Evolutionary conservation across 108 stramenopile genomes (phyloP), one percentile per base, ranked within the genome.

Genomic region (Nitzschia sp.): DNA sequence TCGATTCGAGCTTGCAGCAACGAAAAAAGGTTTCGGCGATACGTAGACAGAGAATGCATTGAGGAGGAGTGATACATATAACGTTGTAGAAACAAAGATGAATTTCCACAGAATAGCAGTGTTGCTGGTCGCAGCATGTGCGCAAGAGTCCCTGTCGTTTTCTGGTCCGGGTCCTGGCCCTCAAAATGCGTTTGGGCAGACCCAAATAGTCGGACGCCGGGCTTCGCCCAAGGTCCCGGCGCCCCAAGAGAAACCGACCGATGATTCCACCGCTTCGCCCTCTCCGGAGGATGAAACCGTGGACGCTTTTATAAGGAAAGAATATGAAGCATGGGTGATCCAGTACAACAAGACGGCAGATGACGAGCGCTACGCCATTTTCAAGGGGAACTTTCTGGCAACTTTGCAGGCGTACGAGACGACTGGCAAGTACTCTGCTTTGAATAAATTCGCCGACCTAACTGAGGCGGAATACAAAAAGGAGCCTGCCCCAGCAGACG

Each of bases 391-490:
- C 28, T 69, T 69, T 30, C 27, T 59, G 8, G 2, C 5, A 11
- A 54, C 55, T 28, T 36, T 69, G 45, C 35, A 69, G 36, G 25
- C 27, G 38, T 56, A 69, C 45, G 27, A 45, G 31, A 58, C 36
- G 27, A 69, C 54, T 29, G 68, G 68, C 9, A 11, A 58, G 56
- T 69, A 56, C 35, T 47, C 26, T 45, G 54, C 56, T 1, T 31
- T 69, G 8, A 69, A 69, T 23, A 38, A 69, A 23, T 69, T 30
- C 45, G 68, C 54, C 18, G 68, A 69, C 30, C 34, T 69, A 26
- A 69, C 68, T 15, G 18, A 24, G 8, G 42, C 57, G 1, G 68
- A 69, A 29, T 69, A 58, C 57, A 64, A 25, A 13, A 27, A 29
- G 28, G 61, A 25, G 38, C 25, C 33, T 48, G 45, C 49, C 4